Percentiles rank a stretch among this genome's conserved stretches.
Conservation (phyloP, 2,329 filamentous ascomycete species). For the Fusarium succisae region DNA sequence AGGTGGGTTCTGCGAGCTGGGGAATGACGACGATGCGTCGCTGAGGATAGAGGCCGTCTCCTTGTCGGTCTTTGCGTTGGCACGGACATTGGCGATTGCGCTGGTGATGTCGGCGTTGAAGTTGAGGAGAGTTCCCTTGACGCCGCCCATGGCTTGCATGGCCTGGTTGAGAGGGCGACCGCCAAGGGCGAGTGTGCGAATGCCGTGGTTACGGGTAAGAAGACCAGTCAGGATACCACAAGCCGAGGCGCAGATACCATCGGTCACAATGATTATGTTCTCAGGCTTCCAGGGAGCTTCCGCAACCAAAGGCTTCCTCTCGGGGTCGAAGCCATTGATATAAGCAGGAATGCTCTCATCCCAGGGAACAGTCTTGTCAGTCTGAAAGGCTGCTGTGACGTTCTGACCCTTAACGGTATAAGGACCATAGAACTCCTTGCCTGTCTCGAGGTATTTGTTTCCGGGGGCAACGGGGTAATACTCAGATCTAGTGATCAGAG, state of each 20-base stretch:
- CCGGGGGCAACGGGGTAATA: conserved; percentile 25
- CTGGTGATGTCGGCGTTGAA: conserved; percentile 22
- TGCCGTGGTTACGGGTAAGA: conserved; percentile 47
- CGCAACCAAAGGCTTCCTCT: conserved; percentile 14
- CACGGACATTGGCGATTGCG: conserved; percentile 4
- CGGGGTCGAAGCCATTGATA: conserved; percentile 32
- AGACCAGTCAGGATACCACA: conserved; percentile 42
- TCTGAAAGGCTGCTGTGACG: conserved; percentile 34
- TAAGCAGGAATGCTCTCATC: conserved; percentile 17
- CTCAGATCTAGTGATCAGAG: conserved; percentile 13
- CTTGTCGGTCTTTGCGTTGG: conserved; percentile 18
- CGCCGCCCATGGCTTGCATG: conserved; percentile 73
- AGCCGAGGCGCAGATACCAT: conserved; percentile 38
- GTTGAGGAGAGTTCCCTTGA: conserved; percentile 59
- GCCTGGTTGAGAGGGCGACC: conserved; percentile 63
- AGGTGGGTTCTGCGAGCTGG: conserved; percentile 21
- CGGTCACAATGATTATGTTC: conserved; percentile 38
- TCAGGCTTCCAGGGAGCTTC: conserved; percentile 38
- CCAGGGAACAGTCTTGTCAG: conserved; percentile 22
- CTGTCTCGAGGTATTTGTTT: conserved; percentile 21
- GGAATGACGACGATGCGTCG: conserved; percentile 20
- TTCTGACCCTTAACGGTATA: conserved; percentile 32
- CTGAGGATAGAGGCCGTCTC: conserved; percentile 7
- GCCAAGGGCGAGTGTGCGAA: conserved; percentile 61
- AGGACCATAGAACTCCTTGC: conserved; percentile 38